Percentiles rank a stretch among this genome's conserved stretches.
Evolutionary conservation across 768 basidiomycete species (phyloP).

Genomic region (Podaxis sp.): DNA sequence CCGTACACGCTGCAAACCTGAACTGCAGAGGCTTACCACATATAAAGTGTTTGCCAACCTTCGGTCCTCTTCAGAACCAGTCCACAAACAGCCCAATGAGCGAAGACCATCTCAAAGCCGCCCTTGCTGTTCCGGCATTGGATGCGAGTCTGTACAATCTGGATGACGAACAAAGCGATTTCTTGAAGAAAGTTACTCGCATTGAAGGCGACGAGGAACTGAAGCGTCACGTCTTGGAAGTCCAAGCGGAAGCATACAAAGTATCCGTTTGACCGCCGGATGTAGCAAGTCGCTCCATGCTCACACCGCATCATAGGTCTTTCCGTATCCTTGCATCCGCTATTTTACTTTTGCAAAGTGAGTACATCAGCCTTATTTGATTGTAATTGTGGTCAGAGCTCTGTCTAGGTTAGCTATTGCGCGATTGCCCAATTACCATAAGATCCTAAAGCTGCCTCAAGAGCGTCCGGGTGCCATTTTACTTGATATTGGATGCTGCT

Average conservation of each 20-base stretch:
- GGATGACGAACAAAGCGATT: constrained; percentile 28
- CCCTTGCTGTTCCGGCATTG: constrained; percentile 12
- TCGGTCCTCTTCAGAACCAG: not conserved
- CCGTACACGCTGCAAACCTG: not conserved
- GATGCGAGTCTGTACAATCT: constrained; percentile 28
- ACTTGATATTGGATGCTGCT: constrained; percentile 43
- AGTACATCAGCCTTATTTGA: not conserved
- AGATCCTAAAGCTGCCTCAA: constrained; percentile 28
- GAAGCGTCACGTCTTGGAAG: constrained; percentile 35
- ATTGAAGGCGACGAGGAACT: constrained; percentile 36
- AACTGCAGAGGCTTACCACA: not conserved
- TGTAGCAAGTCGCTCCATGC: not conserved
- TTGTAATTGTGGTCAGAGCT: not conserved
- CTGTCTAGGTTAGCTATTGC: constrained; percentile 29
- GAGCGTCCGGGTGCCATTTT: constrained; percentile 31
- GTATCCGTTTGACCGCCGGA: not conserved
- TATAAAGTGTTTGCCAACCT: not conserved
- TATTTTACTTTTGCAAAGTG: constrained; percentile 34
- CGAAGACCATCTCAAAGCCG: constrained; percentile 3
- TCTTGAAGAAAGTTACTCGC: constrained; percentile 34
- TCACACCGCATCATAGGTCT: constrained; percentile 23
- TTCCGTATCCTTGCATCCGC: constrained; percentile 36
- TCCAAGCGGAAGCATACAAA: constrained; percentile 36
- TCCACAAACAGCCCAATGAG: not conserved
- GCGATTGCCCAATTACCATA: constrained; percentile 31